These are phyloP conservation scores for Lotus japonicus DNA, from an alignment of 306 rosid species.

Conservation along the genomic window DNA sequence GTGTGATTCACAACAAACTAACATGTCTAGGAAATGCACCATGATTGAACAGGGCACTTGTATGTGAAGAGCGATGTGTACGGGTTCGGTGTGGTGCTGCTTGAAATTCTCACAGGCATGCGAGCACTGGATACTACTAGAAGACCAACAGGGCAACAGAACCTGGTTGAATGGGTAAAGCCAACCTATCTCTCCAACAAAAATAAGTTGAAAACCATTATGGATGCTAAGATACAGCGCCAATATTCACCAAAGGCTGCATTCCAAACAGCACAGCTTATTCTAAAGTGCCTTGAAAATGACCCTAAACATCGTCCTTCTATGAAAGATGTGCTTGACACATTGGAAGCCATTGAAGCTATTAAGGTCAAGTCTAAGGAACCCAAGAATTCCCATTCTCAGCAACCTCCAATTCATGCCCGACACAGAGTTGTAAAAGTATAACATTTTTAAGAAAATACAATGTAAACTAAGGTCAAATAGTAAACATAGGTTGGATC, in stretches of 20 bases:
- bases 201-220: constrained; percentile 43
- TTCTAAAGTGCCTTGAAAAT: constrained; percentile 50
- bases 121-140: constrained; percentile 44
- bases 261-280: constrained; percentile 40
- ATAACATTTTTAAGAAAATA: not conserved
- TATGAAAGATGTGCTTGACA: constrained; percentile 66
- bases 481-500: not conserved
- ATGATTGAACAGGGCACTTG: constrained; percentile 68
- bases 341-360: constrained; percentile 50
- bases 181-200: constrained; percentile 37
- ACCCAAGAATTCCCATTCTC: constrained; percentile 10
- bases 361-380: constrained; percentile 34
- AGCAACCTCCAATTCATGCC: not conserved
- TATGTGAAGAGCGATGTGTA: constrained; percentile 91
- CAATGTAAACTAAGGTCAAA: not conserved
- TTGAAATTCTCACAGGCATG: constrained; percentile 64
- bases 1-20: not conserved
- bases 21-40: not conserved
- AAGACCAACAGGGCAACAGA: constrained; percentile 50
- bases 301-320: constrained; percentile 72
- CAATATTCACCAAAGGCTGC: constrained; percentile 69
- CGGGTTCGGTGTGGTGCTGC: constrained; percentile 82
- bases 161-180: constrained; percentile 63
- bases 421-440: constrained; percentile 11
- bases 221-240: constrained; percentile 64